These are phyloP conservation scores for Pleurotus platypus DNA, from an alignment of 768 basidiomycete species.

Conservation along the genomic window DNA sequence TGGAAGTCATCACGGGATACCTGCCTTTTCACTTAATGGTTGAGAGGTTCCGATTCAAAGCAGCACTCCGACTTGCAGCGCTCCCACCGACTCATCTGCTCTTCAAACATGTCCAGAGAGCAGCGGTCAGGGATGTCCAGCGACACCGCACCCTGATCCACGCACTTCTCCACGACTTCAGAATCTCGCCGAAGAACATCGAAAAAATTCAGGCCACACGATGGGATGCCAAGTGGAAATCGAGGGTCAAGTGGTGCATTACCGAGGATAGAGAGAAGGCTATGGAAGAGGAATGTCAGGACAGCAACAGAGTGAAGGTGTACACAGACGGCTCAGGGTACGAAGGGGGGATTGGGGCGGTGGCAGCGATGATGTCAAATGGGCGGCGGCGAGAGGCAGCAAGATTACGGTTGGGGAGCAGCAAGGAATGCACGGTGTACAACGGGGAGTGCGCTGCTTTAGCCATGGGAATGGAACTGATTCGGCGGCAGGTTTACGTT, in stretches of 20 bases:
- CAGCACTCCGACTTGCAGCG: slow-evolving; percentile 15
- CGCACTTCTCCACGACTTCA: slow-evolving; percentile 4
- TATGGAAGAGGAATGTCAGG: neutral
- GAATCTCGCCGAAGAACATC: slow-evolving; percentile 6
- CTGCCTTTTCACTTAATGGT: slow-evolving; percentile 16
- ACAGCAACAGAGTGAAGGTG: slow-evolving; percentile 4
- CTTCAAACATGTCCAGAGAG: neutral
- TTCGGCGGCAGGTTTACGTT: slow-evolving; percentile 11
- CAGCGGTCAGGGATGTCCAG: slow-evolving; percentile 6
- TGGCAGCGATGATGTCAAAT: slow-evolving; percentile 7
- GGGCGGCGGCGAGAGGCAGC: slow-evolving; percentile 7
- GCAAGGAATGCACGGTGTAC: too few relatives aligned
- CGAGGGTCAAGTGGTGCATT: neutral
- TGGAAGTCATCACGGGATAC: slow-evolving; percentile 18
- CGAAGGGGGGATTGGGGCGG: slow-evolving; percentile 2
- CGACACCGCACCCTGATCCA: slow-evolving; percentile 12
- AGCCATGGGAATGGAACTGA: slow-evolving; percentile 20
- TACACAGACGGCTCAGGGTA: slow-evolving; percentile 9
- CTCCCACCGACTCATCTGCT: slow-evolving; percentile 19
- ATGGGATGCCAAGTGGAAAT: neutral
- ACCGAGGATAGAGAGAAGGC: neutral
- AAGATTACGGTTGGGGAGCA: slow-evolving; percentile 16
- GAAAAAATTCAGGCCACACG: slow-evolving; percentile 8
- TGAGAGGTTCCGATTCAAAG: slow-evolving; percentile 11
- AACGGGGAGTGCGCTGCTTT: slow-evolving; percentile 25